These are phyloP conservation scores for Omphalea diandra DNA, from an alignment of 441 rosid genomes.

Conservation along the genomic window DNA sequence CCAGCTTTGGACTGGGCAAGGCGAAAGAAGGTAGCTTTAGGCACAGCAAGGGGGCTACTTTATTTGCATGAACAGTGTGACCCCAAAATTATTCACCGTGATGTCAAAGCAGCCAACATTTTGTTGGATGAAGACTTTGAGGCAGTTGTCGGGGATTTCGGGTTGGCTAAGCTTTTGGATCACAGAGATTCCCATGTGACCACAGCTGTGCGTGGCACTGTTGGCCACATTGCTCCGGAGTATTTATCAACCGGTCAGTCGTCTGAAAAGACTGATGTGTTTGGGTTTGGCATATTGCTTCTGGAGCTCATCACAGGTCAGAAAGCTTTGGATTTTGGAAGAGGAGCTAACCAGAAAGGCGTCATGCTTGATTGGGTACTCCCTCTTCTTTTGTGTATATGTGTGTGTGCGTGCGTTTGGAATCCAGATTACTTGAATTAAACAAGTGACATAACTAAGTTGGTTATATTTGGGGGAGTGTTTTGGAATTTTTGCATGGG, in stretches of 20 bases:
- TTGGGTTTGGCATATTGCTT: constrained; percentile 91
- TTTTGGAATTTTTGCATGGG: not conserved
- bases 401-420: not conserved
- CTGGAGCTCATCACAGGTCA: constrained; percentile 95
- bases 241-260: constrained; percentile 94
- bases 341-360: constrained; percentile 85
- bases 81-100: constrained; percentile 90
- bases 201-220: constrained; percentile 92
- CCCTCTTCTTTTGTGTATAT: constrained; percentile 13
- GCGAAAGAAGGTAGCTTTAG: constrained; percentile 82
- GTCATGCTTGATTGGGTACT: constrained; percentile 96
- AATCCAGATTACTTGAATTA: not conserved
- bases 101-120: constrained; percentile 97
- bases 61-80: constrained; percentile 96
- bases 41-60: constrained; percentile 85
- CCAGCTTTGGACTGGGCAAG: constrained; percentile 84
- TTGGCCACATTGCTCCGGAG: constrained; percentile 96
- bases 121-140: constrained; percentile 89
- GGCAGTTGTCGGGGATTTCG: constrained; percentile 98
- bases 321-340: constrained; percentile 89
- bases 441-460: not conserved
- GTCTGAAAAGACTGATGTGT: constrained; percentile 92
- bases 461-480: not conserved
- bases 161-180: constrained; percentile 93
- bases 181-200: constrained; percentile 94